Evolutionary conservation across 352 stramenopile species (phyloP).

Genomic region (Phytopythium oedochilum): DNA sequence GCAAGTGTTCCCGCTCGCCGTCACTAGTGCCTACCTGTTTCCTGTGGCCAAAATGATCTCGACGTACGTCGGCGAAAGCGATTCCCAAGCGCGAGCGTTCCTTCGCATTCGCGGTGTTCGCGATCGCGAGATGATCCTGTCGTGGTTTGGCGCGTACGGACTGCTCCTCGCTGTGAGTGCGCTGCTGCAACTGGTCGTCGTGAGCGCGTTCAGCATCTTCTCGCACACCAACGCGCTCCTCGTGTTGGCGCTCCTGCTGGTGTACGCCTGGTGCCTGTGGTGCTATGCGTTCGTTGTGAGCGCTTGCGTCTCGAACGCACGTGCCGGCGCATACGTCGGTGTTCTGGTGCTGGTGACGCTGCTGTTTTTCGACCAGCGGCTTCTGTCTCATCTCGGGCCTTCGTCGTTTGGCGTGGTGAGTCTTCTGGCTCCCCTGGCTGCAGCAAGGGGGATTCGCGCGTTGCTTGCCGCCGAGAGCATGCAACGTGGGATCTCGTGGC

Average conservation of each 20-base stretch:
- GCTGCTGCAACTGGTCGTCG: conserved; percentile 21
- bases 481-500: conserved; percentile 21
- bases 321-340: conserved; percentile 26
- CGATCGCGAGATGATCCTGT: conserved; percentile 26
- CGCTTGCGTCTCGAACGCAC: conserved; percentile 28
- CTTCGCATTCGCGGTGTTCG: conserved; percentile 32
- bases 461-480: conserved; percentile 6
- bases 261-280: conserved; percentile 28
- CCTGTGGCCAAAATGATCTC: conserved; percentile 24
- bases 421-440: conserved; percentile 41
- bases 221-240: conserved; percentile 18
- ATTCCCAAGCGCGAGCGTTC: conserved; percentile 24
- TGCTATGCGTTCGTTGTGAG: conserved; percentile 27
- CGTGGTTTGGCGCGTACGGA: conserved; percentile 41
- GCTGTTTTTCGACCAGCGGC: conserved; percentile 18
- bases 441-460: conserved; percentile 14
- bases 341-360: conserved; percentile 31
- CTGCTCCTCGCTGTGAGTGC: conserved; percentile 24
- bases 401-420: conserved; percentile 20
- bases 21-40: conserved; percentile 24
- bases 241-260: conserved; percentile 24
- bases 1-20: conserved; percentile 21
- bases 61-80: conserved; percentile 24
- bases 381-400: conserved; percentile 15
- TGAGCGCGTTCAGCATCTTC: conserved; percentile 21